Evolutionary conservation across 345 rosid genomes (phyloP).

Genomic region (Lumnitzera racemosa): DNA sequence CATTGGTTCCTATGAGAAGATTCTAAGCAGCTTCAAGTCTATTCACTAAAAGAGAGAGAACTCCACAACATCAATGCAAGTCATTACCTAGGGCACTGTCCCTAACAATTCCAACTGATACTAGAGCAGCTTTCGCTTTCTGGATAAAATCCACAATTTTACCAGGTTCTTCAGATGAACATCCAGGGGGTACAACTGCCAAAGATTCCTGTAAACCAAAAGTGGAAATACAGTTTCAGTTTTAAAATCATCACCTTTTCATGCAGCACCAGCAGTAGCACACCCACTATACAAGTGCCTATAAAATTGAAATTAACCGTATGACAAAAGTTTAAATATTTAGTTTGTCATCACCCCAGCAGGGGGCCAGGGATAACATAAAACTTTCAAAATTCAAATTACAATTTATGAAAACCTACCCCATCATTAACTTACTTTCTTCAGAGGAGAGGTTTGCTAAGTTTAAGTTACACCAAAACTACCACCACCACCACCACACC

Average conservation of each 20-base stretch:
- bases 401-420: no score
- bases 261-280: no score
- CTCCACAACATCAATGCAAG: conserved; percentile 1
- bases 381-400: no score
- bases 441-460: no score
- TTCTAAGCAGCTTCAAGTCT: background rate
- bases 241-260: background rate
- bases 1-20: background rate
- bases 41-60: background rate
- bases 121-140: conserved; percentile 94
- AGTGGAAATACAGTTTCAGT: conserved; percentile 12
- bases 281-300: no score
- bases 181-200: conserved; percentile 95
- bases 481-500: no score
- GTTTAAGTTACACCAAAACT: no score
- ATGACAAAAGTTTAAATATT: no score
- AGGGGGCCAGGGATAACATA: no score
- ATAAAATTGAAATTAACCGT: no score
- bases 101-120: conserved; percentile 96
- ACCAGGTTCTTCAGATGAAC: conserved; percentile 80
- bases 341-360: no score
- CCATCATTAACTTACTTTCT: no score
- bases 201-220: conserved; percentile 60
- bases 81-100: conserved; percentile 69
- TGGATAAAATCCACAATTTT: conserved; percentile 66